A percentile compares a stretch with the other conserved stretches of the same genome.
These are phyloP conservation scores for Phytophthora colocasiae DNA, from an alignment of 352 stramenopile species.

Conservation along the genomic window DNA sequence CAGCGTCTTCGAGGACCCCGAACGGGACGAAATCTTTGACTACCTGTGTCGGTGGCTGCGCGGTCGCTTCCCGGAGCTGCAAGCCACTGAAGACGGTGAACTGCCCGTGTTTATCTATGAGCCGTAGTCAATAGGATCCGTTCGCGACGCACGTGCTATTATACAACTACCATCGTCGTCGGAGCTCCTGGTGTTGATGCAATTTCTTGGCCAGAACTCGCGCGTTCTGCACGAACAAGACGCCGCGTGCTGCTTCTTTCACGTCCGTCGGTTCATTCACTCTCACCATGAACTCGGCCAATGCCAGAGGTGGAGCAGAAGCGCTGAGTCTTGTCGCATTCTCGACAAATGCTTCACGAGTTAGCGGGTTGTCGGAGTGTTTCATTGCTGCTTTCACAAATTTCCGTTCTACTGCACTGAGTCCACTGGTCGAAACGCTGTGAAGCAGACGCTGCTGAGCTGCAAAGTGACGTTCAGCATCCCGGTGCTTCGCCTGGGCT, in stretches of 20 bases:
- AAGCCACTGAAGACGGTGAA: not conserved
- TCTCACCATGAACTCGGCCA: constrained; percentile 16
- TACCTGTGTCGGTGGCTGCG: constrained; percentile 28
- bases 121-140: constrained; percentile 20
- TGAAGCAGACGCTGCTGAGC: constrained; percentile 24
- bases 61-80: constrained; percentile 17
- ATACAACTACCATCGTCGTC: constrained; percentile 14
- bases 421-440: not conserved
- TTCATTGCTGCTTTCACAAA: constrained; percentile 23
- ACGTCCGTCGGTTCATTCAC: not conserved
- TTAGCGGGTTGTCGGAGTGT: constrained; percentile 1
- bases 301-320: constrained; percentile 2
- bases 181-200: constrained; percentile 12
- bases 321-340: constrained; percentile 16
- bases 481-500: constrained; percentile 11
- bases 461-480: constrained; percentile 18
- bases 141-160: constrained; percentile 1
- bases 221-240: constrained; percentile 23
- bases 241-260: not conserved
- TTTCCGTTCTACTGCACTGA: constrained; percentile 16
- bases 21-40: constrained; percentile 36
- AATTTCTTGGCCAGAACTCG: constrained; percentile 19
- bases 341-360: constrained; percentile 12
- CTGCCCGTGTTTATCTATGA: constrained; percentile 14
- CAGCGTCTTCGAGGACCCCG: constrained; percentile 59